Evolutionary conservation across 2,329 filamentous ascomycete genomes (phyloP).

Genomic region (Trichocomaceae sp.): DNA sequence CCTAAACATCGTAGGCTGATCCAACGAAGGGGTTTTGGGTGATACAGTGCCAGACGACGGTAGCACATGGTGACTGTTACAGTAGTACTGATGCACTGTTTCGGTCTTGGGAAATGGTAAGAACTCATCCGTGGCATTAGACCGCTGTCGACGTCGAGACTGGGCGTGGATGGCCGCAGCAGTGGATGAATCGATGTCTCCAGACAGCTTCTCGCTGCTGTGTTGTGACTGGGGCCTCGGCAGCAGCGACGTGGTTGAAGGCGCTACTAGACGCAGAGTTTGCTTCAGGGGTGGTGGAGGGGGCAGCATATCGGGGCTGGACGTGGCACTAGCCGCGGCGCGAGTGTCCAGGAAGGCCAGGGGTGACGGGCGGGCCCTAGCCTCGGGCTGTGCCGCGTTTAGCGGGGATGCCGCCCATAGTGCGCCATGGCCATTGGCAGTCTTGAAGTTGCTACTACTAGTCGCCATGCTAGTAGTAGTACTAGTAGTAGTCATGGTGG

Average conservation of each 20-base stretch:
- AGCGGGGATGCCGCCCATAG: neutral
- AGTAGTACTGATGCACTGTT: slow-evolving; percentile 26
- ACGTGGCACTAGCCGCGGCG: slow-evolving; percentile 12
- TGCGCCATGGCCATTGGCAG: neutral
- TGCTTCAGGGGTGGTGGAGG: slow-evolving; percentile 19
- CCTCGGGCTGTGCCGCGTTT: slow-evolving; percentile 4
- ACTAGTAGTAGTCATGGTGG: slow-evolving; percentile 1
- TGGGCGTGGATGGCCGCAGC: slow-evolving; percentile 33
- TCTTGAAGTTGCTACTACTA: neutral
- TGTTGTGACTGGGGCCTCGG: slow-evolving; percentile 23
- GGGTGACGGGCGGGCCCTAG: neutral
- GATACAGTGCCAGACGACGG: slow-evolving; percentile 3
- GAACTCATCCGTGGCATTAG: slow-evolving; percentile 22
- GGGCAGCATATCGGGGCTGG: slow-evolving; percentile 20
- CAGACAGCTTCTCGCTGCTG: slow-evolving; percentile 18
- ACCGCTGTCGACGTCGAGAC: slow-evolving; percentile 27
- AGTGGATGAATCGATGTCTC: slow-evolving; percentile 27
- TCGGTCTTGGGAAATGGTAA: slow-evolving; percentile 21
- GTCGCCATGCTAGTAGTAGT: neutral
- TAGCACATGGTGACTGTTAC: slow-evolving; percentile 18
- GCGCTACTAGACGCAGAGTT: slow-evolving; percentile 31
- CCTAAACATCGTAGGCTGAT: slow-evolving; percentile 8
- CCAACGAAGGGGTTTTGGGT: neutral
- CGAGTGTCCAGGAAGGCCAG: slow-evolving; percentile 1
- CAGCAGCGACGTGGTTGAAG: slow-evolving; percentile 31